A percentile compares a stretch with the other conserved stretches of the same genome.
Evolutionary conservation across 2,329 filamentous ascomycete species (phyloP).

Genomic region (Aureobasidium mangrovei): DNA sequence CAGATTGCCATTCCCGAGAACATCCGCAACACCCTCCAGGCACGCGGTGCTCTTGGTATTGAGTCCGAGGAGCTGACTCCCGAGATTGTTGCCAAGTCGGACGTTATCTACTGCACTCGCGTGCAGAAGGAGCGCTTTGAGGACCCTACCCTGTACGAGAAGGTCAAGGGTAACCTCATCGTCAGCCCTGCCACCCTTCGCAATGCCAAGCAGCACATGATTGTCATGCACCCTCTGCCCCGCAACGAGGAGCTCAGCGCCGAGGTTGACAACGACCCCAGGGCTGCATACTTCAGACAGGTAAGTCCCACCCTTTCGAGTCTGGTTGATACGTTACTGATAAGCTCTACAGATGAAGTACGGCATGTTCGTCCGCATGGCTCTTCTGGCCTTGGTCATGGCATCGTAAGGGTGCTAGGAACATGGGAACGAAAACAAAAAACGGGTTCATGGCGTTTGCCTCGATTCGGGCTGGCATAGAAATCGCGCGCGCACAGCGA

Average conservation of each 20-base stretch:
- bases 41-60: constrained; percentile 65
- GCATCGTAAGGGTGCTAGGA: constrained; percentile 33
- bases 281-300: constrained; percentile 98
- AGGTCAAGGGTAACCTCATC: constrained; percentile 78
- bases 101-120: constrained; percentile 93
- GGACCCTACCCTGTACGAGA: constrained; percentile 71
- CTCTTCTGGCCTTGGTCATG: constrained; percentile 88
- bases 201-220: constrained; percentile 84
- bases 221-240: constrained; percentile 91
- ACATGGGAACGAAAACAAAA: not conserved
- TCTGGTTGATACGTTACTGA: constrained; percentile 32
- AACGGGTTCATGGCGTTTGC: constrained; percentile 6
- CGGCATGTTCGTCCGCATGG: constrained; percentile 96
- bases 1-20: constrained; percentile 67
- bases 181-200: constrained; percentile 86
- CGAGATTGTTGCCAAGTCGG: constrained; percentile 75
- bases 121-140: constrained; percentile 95
- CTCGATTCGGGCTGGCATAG: not conserved
- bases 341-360: constrained; percentile 70
- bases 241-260: constrained; percentile 88
- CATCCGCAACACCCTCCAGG: constrained; percentile 62
- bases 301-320: constrained; percentile 48
- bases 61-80: constrained; percentile 74
- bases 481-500: not conserved
- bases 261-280: constrained; percentile 95